Conservation (phyloP, 169 alveolate species). For the Plasmodium relictum region DNA sequence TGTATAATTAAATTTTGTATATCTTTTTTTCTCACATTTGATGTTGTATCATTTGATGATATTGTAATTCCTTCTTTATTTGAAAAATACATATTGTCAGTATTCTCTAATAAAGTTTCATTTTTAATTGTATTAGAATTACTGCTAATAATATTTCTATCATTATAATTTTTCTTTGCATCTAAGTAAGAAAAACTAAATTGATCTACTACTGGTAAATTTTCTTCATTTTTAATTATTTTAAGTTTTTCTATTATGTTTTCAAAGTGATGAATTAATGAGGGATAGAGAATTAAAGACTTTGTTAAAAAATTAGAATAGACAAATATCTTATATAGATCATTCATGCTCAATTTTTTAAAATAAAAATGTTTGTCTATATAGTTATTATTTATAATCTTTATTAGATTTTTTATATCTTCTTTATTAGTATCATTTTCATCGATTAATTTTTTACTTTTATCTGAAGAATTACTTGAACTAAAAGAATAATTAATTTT, state of each 20-base stretch:
- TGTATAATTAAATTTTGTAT: too few relatives aligned
- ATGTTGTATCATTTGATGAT: too few relatives aligned
- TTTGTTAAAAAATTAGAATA: conserved; percentile 70
- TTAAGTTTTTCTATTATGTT: conserved; percentile 51
- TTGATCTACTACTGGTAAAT: conserved; percentile 13
- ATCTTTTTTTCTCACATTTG: too few relatives aligned
- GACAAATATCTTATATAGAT: conserved; percentile 62
- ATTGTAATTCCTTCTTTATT: background rate
- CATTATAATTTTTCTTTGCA: background rate
- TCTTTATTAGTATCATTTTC: conserved; percentile 17
- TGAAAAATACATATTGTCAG: background rate
- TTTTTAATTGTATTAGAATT: conserved; percentile 8
- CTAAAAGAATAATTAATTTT: conserved; percentile 67
- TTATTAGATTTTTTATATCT: conserved; percentile 42
- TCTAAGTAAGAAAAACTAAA: conserved; percentile 25
- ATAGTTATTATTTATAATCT: conserved; percentile 37
- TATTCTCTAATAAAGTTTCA: background rate
- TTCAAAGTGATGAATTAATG: conserved; percentile 59
- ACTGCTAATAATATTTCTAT: background rate
- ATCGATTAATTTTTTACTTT: background rate
- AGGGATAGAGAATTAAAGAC: conserved; percentile 66
- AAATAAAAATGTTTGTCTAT: conserved; percentile 57
- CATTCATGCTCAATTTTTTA: conserved; percentile 52
- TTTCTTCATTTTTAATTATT: conserved; percentile 50
- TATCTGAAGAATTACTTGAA: conserved; percentile 3